A percentile compares a stretch with the other conserved stretches of the same genome.
Evolutionary conservation across 805 yeast species (phyloP).

Genomic region (Kurtzmaniella fragi): DNA sequence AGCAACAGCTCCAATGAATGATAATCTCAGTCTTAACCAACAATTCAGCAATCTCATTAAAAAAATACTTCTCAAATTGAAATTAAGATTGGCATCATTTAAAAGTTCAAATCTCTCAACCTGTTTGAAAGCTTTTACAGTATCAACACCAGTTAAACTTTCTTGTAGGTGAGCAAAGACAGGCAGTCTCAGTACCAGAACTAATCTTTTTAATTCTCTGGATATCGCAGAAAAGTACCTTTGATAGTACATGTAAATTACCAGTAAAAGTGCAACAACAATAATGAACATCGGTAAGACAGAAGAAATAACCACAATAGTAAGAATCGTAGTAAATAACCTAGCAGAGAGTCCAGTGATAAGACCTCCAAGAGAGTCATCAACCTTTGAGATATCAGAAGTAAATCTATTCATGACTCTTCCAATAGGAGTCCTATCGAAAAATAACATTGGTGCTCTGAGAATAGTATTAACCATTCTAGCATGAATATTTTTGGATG

Average conservation of each 20-base stretch:
- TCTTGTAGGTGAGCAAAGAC: slow-evolving; percentile 81
- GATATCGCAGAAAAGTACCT: slow-evolving; percentile 62
- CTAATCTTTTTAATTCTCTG: slow-evolving; percentile 74
- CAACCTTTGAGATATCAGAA: slow-evolving; percentile 56
- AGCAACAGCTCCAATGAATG: slow-evolving; percentile 54
- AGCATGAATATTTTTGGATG: slow-evolving; percentile 51
- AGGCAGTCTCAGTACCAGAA: slow-evolving; percentile 67
- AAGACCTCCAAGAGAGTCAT: slow-evolving; percentile 50
- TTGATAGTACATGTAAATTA: slow-evolving; percentile 67
- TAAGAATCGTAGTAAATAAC: slow-evolving; percentile 41
- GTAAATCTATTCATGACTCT: slow-evolving; percentile 62
- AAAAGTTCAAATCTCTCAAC: slow-evolving; percentile 53
- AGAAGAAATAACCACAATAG: slow-evolving; percentile 47
- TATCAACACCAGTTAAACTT: slow-evolving; percentile 69
- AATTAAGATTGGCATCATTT: slow-evolving; percentile 48
- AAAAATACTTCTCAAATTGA: slow-evolving; percentile 42
- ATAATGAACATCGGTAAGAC: slow-evolving; percentile 52
- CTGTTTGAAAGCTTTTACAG: slow-evolving; percentile 76
- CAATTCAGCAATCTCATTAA: slow-evolving; percentile 53
- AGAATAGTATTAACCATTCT: slow-evolving; percentile 51
- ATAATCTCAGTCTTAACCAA: slow-evolving; percentile 62
- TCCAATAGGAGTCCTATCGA: slow-evolving; percentile 67
- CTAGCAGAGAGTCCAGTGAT: slow-evolving; percentile 45
- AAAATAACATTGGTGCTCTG: slow-evolving; percentile 60
- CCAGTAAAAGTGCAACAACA: slow-evolving; percentile 42